These are phyloP conservation scores for Yarrowia sp. DNA, from an alignment of 805 yeast species.

Conservation along the genomic window DNA sequence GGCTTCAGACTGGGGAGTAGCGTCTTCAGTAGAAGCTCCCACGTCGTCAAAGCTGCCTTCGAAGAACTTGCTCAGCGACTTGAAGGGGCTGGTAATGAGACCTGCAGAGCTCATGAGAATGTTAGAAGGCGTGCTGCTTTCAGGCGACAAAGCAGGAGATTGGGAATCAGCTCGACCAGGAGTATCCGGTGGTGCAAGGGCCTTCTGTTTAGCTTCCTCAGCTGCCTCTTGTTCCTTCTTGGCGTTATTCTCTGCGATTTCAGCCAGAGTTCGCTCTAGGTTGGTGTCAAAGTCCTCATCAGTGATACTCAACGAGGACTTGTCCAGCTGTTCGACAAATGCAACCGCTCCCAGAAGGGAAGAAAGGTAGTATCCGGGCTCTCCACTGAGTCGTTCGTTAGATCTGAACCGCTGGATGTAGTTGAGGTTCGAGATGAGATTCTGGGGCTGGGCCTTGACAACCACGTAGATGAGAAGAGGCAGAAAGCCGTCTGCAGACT, in stretches of 20 bases:
- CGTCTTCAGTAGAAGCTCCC: slow-evolving; percentile 39
- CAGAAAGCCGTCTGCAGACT: slow-evolving; percentile 93
- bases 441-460: slow-evolving; percentile 67
- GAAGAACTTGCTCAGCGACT: slow-evolving; percentile 50
- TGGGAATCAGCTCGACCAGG: slow-evolving; percentile 34
- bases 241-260: slow-evolving; percentile 53
- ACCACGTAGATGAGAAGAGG: slow-evolving; percentile 85
- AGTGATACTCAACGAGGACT: slow-evolving; percentile 64
- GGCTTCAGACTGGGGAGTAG: slow-evolving; percentile 20
- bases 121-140: slow-evolving; percentile 46
- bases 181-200: slow-evolving; percentile 29
- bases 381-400: slow-evolving; percentile 79
- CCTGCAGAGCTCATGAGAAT: slow-evolving; percentile 56
- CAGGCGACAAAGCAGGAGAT: slow-evolving; percentile 20
- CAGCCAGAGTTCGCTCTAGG: slow-evolving; percentile 51
- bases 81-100: slow-evolving; percentile 59
- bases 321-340: slow-evolving; percentile 69
- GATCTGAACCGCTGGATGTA: slow-evolving; percentile 87
- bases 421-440: slow-evolving; percentile 76
- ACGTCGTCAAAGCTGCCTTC: slow-evolving; percentile 47
- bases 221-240: slow-evolving; percentile 39
- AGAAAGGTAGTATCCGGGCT: slow-evolving; percentile 87
- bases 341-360: slow-evolving; percentile 89
- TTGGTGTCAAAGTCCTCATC: slow-evolving; percentile 64
- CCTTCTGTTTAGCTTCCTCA: slow-evolving; percentile 42